Base-by-base conservation (phyloP, 2,329 filamentous ascomycete genomes). In the Cyanodermella asteris region DNA sequence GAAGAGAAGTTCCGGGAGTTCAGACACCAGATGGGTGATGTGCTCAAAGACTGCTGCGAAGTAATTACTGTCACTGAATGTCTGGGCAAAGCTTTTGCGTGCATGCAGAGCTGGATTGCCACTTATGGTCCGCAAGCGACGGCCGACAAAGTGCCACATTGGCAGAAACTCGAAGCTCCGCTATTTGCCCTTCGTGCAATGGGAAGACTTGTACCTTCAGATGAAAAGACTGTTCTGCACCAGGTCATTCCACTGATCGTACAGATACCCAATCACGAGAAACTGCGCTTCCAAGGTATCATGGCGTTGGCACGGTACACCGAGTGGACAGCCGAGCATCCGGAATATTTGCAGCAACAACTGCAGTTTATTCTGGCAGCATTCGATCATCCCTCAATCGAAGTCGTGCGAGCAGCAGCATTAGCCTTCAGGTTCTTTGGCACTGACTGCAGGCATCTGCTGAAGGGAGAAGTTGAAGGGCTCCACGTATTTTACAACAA, bases 1-100 rank as follows among this genome's bases (percentile, higher is more conserved):
- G 87, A 97, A 47, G 87, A 97, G 40, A 91, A 87, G 46, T 97
- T 97, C 53, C 70, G 87, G 23, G 80, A 91, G 41, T 97, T 94
- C 56, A 65, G 87, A 36, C 87, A 97, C 45, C 71, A 80, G 26
- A 94, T 97, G 80, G 87, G 87, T 18, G 90, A 97, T 44, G 90
- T 91, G 0, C 62, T 97, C 24, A 97, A 97, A 51, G 87, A 97
- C 42, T 78, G 78, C 27, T 97, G 87, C 47, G 77, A 93, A 44
- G 84, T 97, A 20, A 81, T 97, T 55, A 84, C 84, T 7, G 77
- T 91, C 7, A 74, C 78, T 1, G 77, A 91, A 33, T 94, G 87
- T 39, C 59, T 97, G 23, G 69, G 67, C 35, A 97, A 97, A 49
- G 75, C 90, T 5, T 80, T 90, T 36, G 57, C 73, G 11, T 59